phyloP scores from a whole-genome alignment of 148 eudicot species.

The Pharnaceum exiguum region DNA sequence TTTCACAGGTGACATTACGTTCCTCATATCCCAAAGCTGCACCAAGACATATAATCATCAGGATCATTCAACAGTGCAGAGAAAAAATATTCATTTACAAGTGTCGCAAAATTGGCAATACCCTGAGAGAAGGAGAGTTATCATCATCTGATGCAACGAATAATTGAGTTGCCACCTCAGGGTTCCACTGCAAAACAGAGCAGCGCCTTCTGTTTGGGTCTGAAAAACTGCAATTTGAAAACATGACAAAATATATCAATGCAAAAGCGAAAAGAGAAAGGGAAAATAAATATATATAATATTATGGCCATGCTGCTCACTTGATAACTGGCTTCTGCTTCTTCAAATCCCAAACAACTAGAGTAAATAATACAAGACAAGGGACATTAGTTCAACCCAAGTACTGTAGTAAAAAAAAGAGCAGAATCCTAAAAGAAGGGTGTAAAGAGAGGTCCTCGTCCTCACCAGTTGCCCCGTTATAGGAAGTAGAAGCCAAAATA shows the following conservation, averaged over 20 bases:
- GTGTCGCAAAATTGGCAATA: slow-evolving; percentile 17
- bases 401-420: neutral
- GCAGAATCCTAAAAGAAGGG: slow-evolving; percentile 3
- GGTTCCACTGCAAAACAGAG: slow-evolving; percentile 98
- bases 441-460: neutral
- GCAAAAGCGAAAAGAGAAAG: neutral
- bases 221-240: slow-evolving; percentile 57
- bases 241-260: slow-evolving; percentile 3
- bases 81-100: neutral
- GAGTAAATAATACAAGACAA: slow-evolving; percentile 15
- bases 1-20: slow-evolving; percentile 70
- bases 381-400: slow-evolving; percentile 1
- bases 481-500: slow-evolving; percentile 88
- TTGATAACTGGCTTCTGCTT: slow-evolving; percentile 94
- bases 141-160: slow-evolving; percentile 97
- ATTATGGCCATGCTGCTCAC: slow-evolving; percentile 23
- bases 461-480: slow-evolving; percentile 87
- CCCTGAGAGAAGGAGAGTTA: slow-evolving; percentile 76
- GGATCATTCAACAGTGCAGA: slow-evolving; percentile 2
- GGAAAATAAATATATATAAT: neutral
- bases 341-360: slow-evolving; percentile 96
- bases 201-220: slow-evolving; percentile 80
- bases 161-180: slow-evolving; percentile 88
- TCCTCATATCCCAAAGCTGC: slow-evolving; percentile 98
- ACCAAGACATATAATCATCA: slow-evolving; percentile 8